Evolutionary conservation across 371 early-diverging fungal genomes (phyloP).

Genomic region (Choanephora cucurbitarum): DNA sequence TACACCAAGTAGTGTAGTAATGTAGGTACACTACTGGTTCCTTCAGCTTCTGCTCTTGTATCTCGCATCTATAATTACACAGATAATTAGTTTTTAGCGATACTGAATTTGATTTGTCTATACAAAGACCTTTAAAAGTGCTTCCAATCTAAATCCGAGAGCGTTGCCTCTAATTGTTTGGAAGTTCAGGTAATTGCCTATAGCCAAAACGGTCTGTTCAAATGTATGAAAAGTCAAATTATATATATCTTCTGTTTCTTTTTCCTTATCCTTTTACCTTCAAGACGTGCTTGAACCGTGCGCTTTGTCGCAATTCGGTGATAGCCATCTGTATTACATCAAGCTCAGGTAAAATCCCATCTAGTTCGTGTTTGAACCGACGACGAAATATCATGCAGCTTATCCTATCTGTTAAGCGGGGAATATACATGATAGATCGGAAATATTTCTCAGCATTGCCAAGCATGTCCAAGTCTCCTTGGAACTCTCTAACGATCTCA

Average conservation of each 20-base stretch:
- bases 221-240: neutral
- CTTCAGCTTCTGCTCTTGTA: conserved; percentile 64
- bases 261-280: conserved; percentile 38
- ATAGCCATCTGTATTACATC: conserved; percentile 37
- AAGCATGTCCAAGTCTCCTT: conserved; percentile 63
- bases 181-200: conserved; percentile 85
- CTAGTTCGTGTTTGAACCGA: conserved; percentile 69
- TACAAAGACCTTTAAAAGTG: conserved; percentile 59
- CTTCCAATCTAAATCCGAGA: conserved; percentile 75
- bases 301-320: conserved; percentile 32
- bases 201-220: conserved; percentile 61
- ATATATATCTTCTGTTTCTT: neutral
- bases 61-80: conserved; percentile 59
- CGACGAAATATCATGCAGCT: conserved; percentile 76
- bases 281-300: conserved; percentile 56
- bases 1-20: conserved; percentile 77
- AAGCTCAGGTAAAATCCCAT: conserved; percentile 60
- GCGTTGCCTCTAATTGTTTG: conserved; percentile 83
- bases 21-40: conserved; percentile 60
- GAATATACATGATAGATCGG: conserved; percentile 67
- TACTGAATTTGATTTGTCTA: conserved; percentile 1
- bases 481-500: conserved; percentile 67
- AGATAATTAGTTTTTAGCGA: neutral
- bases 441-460: conserved; percentile 73
- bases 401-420: conserved; percentile 69